Evolutionary conservation across 2,329 filamentous ascomycete species (phyloP), one percentile per base, ranked within the genome.

Genomic region (Alternaria dauci): DNA sequence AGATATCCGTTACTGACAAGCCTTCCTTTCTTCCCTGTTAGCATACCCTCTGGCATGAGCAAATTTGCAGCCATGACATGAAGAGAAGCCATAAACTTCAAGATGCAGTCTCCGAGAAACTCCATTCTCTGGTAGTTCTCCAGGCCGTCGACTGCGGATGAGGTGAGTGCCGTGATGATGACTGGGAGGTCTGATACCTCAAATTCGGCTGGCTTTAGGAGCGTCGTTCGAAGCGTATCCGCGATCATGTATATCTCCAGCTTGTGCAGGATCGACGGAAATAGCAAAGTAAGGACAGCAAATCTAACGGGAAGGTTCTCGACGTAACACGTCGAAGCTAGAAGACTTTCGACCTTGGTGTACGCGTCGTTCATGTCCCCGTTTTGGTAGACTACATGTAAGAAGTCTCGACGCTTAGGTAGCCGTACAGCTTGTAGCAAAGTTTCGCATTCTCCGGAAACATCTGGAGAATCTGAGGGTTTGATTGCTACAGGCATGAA

Each of bases 41-140:
- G 83, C 61, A 89, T 90, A 0, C 91, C 89, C 77, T 97, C 94
- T 1, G 92, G 92, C 84, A 87, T 93, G 5, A 83, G 79, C 0
- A 86, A 86, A 61, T 93, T 78, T 32, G 83, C 73, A 18, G 84
- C 83, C 72, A 85, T 82, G 5, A 94, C 82, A 56, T 93, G 89
- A 1, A 92, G 75, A 0, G 88, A 87, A 0, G 90, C 84, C 47
- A 87, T 87, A 58, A 90, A 86, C 71, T 98, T 98, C 38, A 98
- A 82, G 2, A 96, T 83, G 0, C 88, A 88, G 71, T 98, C 94
- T 0, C 95, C 95, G 0, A 97, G 80, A 67, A 96, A 96, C 74
- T 98, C 95, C 0, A 96, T 81, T 3, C 91, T 84, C 70, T 98
- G 91, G 72, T 97, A 97, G 65, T 97, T 86, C 0, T 83, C 84